Evolutionary conservation across 495 filamentous ascomycete species (phyloP).

Genomic region (Chlorociboria aeruginascens): DNA sequence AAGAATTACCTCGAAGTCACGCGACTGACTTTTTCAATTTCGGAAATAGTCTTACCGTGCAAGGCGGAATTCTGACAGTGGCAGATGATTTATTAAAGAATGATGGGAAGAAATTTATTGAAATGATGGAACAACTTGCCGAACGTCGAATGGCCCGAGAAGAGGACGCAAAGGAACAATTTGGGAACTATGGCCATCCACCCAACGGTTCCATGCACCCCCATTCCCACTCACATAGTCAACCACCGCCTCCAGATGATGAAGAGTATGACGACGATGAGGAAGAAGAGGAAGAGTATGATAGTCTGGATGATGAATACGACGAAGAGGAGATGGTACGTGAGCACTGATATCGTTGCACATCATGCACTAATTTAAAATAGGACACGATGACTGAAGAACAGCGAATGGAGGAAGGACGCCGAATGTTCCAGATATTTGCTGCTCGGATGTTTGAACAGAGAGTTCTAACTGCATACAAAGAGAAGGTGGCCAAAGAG

Average conservation of each 20-base stretch:
- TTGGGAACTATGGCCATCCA: constrained; percentile 37
- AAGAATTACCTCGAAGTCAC: constrained; percentile 45
- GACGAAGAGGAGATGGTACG: constrained; percentile 77
- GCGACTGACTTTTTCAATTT: constrained; percentile 87
- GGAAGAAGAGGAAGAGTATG: constrained; percentile 72
- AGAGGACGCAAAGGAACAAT: constrained; percentile 74
- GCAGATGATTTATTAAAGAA: constrained; percentile 98
- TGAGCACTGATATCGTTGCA: constrained; percentile 13
- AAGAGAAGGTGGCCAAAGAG: constrained; percentile 89
- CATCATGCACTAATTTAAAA: constrained; percentile 20
- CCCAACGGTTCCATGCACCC: constrained; percentile 24
- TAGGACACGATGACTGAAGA: constrained; percentile 96
- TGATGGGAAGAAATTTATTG: constrained; percentile 98
- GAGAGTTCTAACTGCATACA: constrained; percentile 89
- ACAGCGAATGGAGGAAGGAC: constrained; percentile 97
- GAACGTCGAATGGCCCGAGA: constrained; percentile 95
- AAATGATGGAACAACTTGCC: constrained; percentile 99
- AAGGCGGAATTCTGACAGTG: constrained; percentile 97
- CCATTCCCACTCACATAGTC: constrained; percentile 30
- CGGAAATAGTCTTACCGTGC: constrained; percentile 89
- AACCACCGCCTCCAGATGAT: constrained; percentile 50
- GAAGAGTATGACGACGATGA: constrained; percentile 56
- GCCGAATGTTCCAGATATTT: constrained; percentile 99
- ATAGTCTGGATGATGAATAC: constrained; percentile 78
- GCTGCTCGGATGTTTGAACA: constrained; percentile 99